Conservation (phyloP, 176 grass and related monocot species). For the Zoysia pacifica region DNA sequence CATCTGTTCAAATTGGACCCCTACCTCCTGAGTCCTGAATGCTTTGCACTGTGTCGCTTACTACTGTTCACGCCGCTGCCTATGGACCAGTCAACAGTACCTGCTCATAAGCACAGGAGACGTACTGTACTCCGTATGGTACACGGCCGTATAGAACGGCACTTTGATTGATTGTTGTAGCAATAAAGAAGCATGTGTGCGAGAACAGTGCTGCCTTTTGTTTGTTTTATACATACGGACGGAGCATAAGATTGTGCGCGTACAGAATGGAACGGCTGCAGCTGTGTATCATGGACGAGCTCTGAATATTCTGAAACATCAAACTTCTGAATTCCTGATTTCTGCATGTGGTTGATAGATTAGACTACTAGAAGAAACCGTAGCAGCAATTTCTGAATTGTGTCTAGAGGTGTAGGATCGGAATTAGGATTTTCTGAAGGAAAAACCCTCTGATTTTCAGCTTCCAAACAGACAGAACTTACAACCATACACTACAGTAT, state of each 20-base stretch:
- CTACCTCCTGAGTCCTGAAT: neutral
- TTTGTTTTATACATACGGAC: slow-evolving; percentile 24
- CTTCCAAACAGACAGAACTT: neutral
- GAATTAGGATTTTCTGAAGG: neutral
- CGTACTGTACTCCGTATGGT: neutral
- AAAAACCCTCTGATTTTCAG: neutral
- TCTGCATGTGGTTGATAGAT: neutral
- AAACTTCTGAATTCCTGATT: neutral
- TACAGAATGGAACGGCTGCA: neutral
- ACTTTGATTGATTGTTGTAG: neutral
- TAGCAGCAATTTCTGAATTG: neutral
- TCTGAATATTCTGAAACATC: neutral
- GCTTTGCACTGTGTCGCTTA: slow-evolving; percentile 9
- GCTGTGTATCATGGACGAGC: neutral
- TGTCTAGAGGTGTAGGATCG: neutral
- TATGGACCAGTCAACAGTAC: slow-evolving; percentile 19
- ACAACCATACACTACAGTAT: slow-evolving; percentile 8
- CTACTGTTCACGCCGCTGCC: slow-evolving; percentile 1
- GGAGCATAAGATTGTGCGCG: neutral
- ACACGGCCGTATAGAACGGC: neutral
- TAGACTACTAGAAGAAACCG: neutral
- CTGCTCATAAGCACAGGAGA: slow-evolving; percentile 12
- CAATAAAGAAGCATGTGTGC: slow-evolving; percentile 23
- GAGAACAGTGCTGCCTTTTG: slow-evolving; percentile 23
- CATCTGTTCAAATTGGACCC: slow-evolving; percentile 1